phyloP scores from a whole-genome alignment of 2,329 filamentous ascomycete species.

The Metarhizium sp. region DNA sequence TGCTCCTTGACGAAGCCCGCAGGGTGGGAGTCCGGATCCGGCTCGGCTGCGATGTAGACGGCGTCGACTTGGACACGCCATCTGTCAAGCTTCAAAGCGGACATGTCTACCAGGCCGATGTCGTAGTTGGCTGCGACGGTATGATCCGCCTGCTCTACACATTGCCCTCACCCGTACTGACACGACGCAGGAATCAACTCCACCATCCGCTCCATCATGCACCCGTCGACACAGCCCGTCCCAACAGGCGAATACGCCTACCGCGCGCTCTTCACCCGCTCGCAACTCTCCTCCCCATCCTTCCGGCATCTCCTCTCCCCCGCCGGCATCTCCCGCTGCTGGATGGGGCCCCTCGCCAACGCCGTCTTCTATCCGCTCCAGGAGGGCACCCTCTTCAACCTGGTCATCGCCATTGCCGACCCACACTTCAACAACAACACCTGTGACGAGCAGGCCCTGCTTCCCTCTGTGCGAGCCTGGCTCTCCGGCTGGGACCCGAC shows the following conservation, averaged over 20 bases:
- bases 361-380: conserved; percentile 7
- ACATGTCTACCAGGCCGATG: conserved; percentile 5
- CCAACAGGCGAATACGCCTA: conserved; percentile 7
- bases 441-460: background rate
- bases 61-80: conserved; percentile 6
- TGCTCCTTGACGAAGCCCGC: conserved; percentile 8
- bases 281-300: conserved; percentile 2
- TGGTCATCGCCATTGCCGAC: conserved; percentile 5
- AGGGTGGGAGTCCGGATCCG: conserved; percentile 5
- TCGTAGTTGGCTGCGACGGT: conserved; percentile 10
- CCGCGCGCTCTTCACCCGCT: conserved; percentile 4
- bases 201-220: conserved; percentile 5
- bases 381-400: conserved; percentile 3
- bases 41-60: conserved; percentile 4
- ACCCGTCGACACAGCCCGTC: conserved; percentile 2
- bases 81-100: conserved; percentile 4
- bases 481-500: conserved; percentile 6
- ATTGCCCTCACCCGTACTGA: background rate
- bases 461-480: background rate
- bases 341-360: conserved; percentile 6
- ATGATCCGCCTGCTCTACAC: background rate
- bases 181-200: conserved; percentile 4
- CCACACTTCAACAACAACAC: conserved; percentile 1
- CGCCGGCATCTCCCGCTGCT: conserved; percentile 1
- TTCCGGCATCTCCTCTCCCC: background rate